Evolutionary conservation across 1,284 basidiomycete genomes (phyloP).

Genomic region (Ceratobasidium sp.): DNA sequence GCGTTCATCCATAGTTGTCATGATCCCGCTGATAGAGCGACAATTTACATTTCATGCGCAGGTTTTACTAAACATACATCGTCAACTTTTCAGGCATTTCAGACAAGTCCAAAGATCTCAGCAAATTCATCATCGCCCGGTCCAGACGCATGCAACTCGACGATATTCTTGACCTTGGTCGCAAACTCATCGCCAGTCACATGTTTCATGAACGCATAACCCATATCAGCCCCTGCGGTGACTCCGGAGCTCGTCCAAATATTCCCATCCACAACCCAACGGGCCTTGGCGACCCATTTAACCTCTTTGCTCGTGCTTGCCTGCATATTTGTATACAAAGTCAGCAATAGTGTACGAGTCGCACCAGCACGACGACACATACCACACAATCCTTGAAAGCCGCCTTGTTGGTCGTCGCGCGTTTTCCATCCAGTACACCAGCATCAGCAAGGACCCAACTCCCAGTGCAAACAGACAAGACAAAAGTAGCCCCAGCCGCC

Average conservation of each 20-base stretch:
- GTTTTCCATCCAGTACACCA: conserved; percentile 45
- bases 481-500: conserved; percentile 27
- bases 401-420: conserved; percentile 47
- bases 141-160: conserved; percentile 24
- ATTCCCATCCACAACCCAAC: conserved; percentile 60
- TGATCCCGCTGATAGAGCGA: neutral
- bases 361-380: neutral
- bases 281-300: conserved; percentile 57
- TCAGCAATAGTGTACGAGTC: neutral
- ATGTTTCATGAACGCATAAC: conserved; percentile 56
- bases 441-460: conserved; percentile 45
- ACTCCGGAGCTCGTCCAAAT: conserved; percentile 60
- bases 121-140: conserved; percentile 38
- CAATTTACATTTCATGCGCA: neutral
- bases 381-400: conserved; percentile 33
- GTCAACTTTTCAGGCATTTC: neutral
- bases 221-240: conserved; percentile 58
- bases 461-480: conserved; percentile 48
- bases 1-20: neutral
- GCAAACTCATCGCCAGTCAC: conserved; percentile 34
- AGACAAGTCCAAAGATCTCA: conserved; percentile 30
- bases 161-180: conserved; percentile 35
- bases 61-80: neutral
- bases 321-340: conserved; percentile 2
- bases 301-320: conserved; percentile 43